Percentiles rank a stretch among this genome's conserved stretches.
These are phyloP conservation scores for Cladosporium sp. DNA, from an alignment of 2,329 filamentous ascomycete species.

Conservation along the genomic window DNA sequence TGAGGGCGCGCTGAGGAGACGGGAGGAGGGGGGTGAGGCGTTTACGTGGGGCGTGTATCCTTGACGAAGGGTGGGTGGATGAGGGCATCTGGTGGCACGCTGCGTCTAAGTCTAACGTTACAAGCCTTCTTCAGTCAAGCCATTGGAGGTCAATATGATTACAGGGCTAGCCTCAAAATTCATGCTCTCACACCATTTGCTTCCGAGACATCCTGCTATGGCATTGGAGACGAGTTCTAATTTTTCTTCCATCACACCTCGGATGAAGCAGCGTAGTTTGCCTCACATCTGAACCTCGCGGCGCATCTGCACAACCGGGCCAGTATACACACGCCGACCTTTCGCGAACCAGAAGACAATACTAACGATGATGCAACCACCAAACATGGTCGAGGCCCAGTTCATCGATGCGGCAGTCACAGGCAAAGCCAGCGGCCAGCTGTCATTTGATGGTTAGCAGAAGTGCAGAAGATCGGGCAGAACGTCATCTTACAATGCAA, in stretches of 20 bases:
- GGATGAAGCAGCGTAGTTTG: too few relatives aligned
- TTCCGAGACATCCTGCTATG: too few relatives aligned
- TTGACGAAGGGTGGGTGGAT: neutral
- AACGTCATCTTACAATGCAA: constrained; percentile 16
- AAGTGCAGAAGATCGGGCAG: constrained; percentile 12
- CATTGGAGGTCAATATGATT: too few relatives aligned
- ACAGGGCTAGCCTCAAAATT: too few relatives aligned
- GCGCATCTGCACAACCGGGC: constrained; percentile 13
- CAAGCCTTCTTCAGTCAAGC: too few relatives aligned
- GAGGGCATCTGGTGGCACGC: too few relatives aligned
- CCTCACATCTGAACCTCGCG: neutral
- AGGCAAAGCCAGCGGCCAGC: constrained; percentile 16
- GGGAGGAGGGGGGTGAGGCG: constrained; percentile 19
- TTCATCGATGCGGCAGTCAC: constrained; percentile 40
- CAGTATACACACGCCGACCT: constrained; percentile 16
- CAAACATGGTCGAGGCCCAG: constrained; percentile 43
- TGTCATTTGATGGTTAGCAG: neutral
- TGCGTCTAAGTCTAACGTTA: too few relatives aligned
- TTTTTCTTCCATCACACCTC: too few relatives aligned
- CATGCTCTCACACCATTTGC: too few relatives aligned
- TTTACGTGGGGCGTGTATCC: constrained; percentile 19
- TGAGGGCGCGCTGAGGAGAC: constrained; percentile 34
- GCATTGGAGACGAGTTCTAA: too few relatives aligned
- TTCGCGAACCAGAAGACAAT: constrained; percentile 10
- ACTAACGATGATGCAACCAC: constrained; percentile 16